Conservation (phyloP, 1,139 yeast genomes). For the Casaregolazyma lundiana region DNA sequence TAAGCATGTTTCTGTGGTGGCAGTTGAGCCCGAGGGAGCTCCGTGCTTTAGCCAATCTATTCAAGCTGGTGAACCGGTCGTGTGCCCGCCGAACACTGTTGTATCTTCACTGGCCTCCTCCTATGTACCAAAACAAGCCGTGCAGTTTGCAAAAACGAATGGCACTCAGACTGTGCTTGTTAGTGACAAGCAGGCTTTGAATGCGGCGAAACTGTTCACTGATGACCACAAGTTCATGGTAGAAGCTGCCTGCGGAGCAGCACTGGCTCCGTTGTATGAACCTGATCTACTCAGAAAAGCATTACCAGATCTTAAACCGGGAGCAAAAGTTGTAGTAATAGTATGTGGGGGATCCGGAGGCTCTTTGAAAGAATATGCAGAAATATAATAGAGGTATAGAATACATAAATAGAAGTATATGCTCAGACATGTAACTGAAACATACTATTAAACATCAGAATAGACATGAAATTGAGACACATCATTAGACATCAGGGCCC, state of each 20-base stretch:
- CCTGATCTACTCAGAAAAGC: constrained; percentile 30
- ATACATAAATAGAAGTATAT: neutral
- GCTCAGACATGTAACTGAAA: neutral
- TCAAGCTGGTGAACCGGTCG: constrained; percentile 42
- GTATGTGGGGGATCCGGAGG: constrained; percentile 66
- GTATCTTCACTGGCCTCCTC: constrained; percentile 63
- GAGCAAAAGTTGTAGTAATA: constrained; percentile 52
- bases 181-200: constrained; percentile 51
- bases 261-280: constrained; percentile 49
- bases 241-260: constrained; percentile 78
- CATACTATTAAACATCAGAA: too few relatives aligned
- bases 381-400: neutral
- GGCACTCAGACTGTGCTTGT: constrained; percentile 46
- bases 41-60: constrained; percentile 53
- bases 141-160: constrained; percentile 40
- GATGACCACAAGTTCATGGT: constrained; percentile 48
- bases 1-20: constrained; percentile 43
- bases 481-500: neutral
- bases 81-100: constrained; percentile 45
- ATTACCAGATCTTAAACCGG: constrained; percentile 30
- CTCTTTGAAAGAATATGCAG: constrained; percentile 24
- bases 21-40: constrained; percentile 59
- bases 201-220: constrained; percentile 48
- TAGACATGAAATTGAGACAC: too few relatives aligned
- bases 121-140: constrained; percentile 45